Percentiles rank a stretch among this genome's conserved stretches.
Conservation (phyloP, 1,139 yeast genomes). For the Geotrichum candidum region DNA sequence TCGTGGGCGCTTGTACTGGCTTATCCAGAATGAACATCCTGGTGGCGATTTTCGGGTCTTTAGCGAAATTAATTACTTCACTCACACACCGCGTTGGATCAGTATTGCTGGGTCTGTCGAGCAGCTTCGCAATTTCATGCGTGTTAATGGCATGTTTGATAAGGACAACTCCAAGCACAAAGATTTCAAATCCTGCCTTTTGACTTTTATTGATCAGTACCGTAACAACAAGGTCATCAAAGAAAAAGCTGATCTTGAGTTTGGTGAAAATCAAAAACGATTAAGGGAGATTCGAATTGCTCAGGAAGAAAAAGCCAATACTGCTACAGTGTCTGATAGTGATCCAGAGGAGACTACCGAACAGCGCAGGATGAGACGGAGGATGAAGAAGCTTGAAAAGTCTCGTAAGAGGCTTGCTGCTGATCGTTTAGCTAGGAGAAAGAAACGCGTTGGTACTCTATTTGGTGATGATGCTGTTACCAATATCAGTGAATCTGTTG, state of each 20-base stretch:
- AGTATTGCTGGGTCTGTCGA: neutral
- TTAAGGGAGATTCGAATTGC: neutral
- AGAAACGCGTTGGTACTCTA: neutral
- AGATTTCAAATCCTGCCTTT: neutral
- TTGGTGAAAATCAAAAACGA: neutral
- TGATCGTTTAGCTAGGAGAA: neutral
- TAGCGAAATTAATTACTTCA: constrained; percentile 1
- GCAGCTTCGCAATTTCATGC: neutral
- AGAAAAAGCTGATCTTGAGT: neutral
- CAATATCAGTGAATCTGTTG: neutral
- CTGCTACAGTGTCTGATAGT: neutral
- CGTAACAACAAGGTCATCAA: neutral
- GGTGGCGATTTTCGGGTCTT: constrained; percentile 9
- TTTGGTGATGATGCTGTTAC: neutral
- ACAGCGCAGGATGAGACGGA: neutral
- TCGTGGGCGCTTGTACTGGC: constrained; percentile 1
- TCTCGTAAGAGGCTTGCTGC: neutral
- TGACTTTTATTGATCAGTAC: neutral
- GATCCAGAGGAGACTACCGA: neutral
- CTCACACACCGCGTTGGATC: constrained; percentile 1
- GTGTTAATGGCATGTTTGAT: neutral
- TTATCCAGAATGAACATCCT: constrained; percentile 10
- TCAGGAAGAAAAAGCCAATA: neutral
- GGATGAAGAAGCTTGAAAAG: neutral
- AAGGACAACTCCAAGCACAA: neutral